Conservation (phyloP, 2,329 filamentous ascomycete species). For the Xylaria sp. region DNA sequence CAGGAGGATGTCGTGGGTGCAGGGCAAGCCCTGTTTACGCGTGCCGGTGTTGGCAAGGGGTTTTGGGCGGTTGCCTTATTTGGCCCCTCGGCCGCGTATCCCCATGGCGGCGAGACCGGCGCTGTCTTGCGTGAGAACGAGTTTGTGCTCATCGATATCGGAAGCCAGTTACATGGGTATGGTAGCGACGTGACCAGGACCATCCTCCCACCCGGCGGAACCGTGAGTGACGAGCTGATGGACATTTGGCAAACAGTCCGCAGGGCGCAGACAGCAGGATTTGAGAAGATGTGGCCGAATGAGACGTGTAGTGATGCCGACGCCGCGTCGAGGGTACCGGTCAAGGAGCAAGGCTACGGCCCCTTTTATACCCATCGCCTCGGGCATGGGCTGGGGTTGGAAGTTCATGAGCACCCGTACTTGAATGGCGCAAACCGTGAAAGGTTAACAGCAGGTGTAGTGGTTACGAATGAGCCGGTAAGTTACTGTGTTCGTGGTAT, state of each 20-base stretch:
- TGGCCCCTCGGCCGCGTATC: slow-evolving; percentile 47
- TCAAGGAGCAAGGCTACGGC: slow-evolving; percentile 43
- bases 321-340: slow-evolving; percentile 44
- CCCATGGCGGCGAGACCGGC: slow-evolving; percentile 47
- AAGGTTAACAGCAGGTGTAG: slow-evolving; percentile 44
- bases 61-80: slow-evolving; percentile 49
- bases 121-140: slow-evolving; percentile 44
- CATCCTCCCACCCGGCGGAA: slow-evolving; percentile 42
- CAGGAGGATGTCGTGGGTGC: slow-evolving; percentile 44
- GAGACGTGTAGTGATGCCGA: slow-evolving; percentile 48
- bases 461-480: slow-evolving; percentile 49
- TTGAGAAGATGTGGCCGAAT: slow-evolving; percentile 44
- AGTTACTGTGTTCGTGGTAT: slow-evolving; percentile 17
- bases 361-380: slow-evolving; percentile 48
- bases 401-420: slow-evolving; percentile 49
- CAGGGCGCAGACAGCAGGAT: slow-evolving; percentile 44
- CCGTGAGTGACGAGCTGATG: slow-evolving; percentile 44
- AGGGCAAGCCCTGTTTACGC: slow-evolving; percentile 41
- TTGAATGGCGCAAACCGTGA: slow-evolving; percentile 48
- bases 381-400: slow-evolving; percentile 47
- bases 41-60: slow-evolving; percentile 44
- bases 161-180: slow-evolving; percentile 47
- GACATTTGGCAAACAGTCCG: slow-evolving; percentile 45
- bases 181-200: slow-evolving; percentile 49
- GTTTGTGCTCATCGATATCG: slow-evolving; percentile 49